Conservation (phyloP, 768 basidiomycete species). For the Xerocomellus chrysenteron region DNA sequence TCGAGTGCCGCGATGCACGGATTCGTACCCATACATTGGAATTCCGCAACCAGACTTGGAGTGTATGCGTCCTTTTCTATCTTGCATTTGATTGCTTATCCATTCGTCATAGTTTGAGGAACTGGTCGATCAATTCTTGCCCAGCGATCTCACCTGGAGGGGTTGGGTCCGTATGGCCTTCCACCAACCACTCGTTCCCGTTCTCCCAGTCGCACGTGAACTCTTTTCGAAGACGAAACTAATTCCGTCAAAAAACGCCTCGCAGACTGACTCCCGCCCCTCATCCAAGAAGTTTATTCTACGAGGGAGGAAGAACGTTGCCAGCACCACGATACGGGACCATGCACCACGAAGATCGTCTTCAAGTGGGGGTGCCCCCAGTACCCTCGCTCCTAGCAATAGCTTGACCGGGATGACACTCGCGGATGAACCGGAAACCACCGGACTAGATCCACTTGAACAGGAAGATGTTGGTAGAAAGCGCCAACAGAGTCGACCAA, state of each 20-base stretch:
- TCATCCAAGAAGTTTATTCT: conserved; percentile 20
- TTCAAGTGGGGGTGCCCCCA: conserved; percentile 15
- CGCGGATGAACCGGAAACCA: conserved; percentile 43
- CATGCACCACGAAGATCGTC: conserved; percentile 18
- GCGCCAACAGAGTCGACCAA: conserved; percentile 28
- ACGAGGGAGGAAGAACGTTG: conserved; percentile 19
- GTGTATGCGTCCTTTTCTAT: conserved; percentile 47
- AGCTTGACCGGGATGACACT: conserved; percentile 33
- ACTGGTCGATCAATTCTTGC: conserved; percentile 74
- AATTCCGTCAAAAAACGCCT: conserved; percentile 43
- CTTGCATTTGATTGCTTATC: conserved; percentile 3
- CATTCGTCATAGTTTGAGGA: conserved; percentile 62
- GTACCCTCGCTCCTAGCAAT: neutral
- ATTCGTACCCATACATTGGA: conserved; percentile 80
- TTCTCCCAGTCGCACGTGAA: conserved; percentile 76
- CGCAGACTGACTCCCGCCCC: conserved; percentile 29
- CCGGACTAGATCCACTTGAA: conserved; percentile 21
- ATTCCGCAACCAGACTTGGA: conserved; percentile 81
- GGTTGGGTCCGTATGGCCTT: conserved; percentile 85
- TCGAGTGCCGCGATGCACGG: conserved; percentile 75
- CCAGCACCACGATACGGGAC: conserved; percentile 13
- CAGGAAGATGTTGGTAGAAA: conserved; percentile 10
- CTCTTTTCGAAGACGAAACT: conserved; percentile 76
- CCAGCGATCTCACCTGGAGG: conserved; percentile 73
- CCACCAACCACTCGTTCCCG: conserved; percentile 74